Evolutionary conservation across 1,284 basidiomycete species (phyloP), one percentile per base, ranked within the genome.

Genomic region (Marasmius fiardii): DNA sequence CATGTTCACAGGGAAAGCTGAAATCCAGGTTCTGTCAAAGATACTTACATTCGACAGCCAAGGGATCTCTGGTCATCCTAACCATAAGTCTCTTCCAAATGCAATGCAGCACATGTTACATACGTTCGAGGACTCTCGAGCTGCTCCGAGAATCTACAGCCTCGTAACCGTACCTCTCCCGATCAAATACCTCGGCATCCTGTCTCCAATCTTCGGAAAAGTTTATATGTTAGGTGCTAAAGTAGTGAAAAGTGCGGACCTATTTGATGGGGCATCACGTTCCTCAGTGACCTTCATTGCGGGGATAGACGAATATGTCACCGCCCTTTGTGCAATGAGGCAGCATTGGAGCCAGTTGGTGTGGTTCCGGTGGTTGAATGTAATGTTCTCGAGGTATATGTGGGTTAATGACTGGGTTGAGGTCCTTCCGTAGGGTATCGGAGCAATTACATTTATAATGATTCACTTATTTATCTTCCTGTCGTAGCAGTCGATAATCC

Each of bases 281-380:
- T 10, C 28, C 28, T 4, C 1, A 41, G 20, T 41, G 12, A 74
- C 76, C 2, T 81, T 88, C 57, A 72, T 88, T 3, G 80, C 86
- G 1, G 80, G 81, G 6, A 66, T 80, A 28, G 54, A 60, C 23
- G 81, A 81, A 53, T 96, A 92, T 65, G 39, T 71, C 45, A 73
- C 65, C 10, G 83, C 87, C 1, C 67, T 91, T 14, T 64, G 68
- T 14, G 93, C 93, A 1, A 95, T 96, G 86, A 71, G 72, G 58
- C 71, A 80, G 58, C 95, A 98, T 66, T 58, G 71, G 55, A 85
- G 83, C 54, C 95, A 98, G 74, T 72, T 93, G 60, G 82, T 87
- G 21, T 97, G 95, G 95, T 97, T 95, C 73, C 81, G 95, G 49
- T 92, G 86, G 81, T 72, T 95, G 50, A 94, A 95, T 65, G 77